A percentile compares a stretch with the other conserved stretches of the same genome.
Evolutionary conservation across 116 monocot genomes (phyloP).

Genomic region (Iris pallida): DNA sequence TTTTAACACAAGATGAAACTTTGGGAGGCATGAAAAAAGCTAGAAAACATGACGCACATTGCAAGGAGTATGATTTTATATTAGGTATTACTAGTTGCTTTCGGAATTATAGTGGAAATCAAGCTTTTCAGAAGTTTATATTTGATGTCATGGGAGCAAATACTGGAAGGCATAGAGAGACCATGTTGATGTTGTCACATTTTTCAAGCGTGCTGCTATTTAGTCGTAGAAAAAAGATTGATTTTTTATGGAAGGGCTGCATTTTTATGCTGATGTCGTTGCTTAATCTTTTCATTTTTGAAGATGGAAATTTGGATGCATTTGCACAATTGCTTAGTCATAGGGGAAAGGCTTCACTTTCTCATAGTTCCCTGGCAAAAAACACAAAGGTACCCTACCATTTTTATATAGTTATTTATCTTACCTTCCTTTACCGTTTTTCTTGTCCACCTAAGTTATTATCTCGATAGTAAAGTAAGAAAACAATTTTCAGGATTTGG

Average conservation of each 20-base stretch:
- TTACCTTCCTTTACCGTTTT: neutral
- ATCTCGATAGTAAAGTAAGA: neutral
- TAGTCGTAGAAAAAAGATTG: conserved; percentile 30
- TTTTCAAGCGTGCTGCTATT: conserved; percentile 38
- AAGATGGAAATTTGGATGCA: conserved; percentile 34
- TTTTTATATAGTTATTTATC: neutral
- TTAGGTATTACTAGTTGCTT: conserved; percentile 22
- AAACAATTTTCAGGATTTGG: conserved; percentile 7
- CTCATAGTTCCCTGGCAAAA: conserved; percentile 11
- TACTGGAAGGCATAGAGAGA: conserved; percentile 14
- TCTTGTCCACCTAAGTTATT: neutral
- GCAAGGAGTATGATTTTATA: conserved; percentile 26
- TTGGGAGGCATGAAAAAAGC: conserved; percentile 2
- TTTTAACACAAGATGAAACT: conserved; percentile 20
- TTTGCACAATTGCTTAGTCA: conserved; percentile 10
- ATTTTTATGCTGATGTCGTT: conserved; percentile 51
- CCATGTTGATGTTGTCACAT: conserved; percentile 41
- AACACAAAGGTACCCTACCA: conserved; percentile 23
- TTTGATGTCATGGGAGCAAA: conserved; percentile 2
- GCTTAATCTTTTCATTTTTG: conserved; percentile 38
- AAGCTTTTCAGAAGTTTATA: conserved; percentile 17
- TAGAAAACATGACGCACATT: neutral
- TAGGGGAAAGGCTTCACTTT: neutral
- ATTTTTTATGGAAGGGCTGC: conserved; percentile 45
- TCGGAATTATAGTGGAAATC: conserved; percentile 14